These are phyloP conservation scores for Datisca glomerata DNA, from an alignment of 306 rosid genomes.

Conservation along the genomic window DNA sequence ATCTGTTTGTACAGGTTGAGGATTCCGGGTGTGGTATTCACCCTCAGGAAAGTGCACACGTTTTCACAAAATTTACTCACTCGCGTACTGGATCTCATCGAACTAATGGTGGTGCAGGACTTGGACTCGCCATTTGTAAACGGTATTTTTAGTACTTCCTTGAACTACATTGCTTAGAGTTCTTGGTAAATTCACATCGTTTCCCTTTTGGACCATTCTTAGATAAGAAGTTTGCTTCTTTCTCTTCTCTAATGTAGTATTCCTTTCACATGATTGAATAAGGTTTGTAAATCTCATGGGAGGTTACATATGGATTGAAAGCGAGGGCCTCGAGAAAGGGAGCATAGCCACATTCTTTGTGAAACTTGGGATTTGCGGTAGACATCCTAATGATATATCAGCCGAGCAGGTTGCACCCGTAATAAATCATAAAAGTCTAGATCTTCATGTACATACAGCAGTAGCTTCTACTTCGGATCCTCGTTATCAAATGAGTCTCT, in stretches of 20 bases:
- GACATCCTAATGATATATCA: conserved; percentile 24
- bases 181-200: neutral
- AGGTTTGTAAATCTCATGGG: conserved; percentile 96
- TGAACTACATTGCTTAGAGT: neutral
- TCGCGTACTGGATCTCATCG: conserved; percentile 43
- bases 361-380: conserved; percentile 52
- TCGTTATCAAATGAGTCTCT: neutral
- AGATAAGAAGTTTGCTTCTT: no score
- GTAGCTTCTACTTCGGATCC: neutral
- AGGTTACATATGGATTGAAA: conserved; percentile 86
- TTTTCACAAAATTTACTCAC: conserved; percentile 67
- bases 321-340: conserved; percentile 77
- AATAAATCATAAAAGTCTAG: conserved; percentile 53
- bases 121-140: conserved; percentile 89
- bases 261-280: conserved; percentile 17
- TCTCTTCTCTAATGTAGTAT: no score
- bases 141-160: conserved; percentile 25
- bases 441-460: conserved; percentile 41
- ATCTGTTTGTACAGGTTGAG: conserved; percentile 49
- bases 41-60: conserved; percentile 55
- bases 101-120: conserved; percentile 48
- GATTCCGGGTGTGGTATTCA: conserved; percentile 87
- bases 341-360: conserved; percentile 48
- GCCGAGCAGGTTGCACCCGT: conserved; percentile 24
- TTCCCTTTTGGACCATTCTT: neutral